These are phyloP conservation scores for Boletellus ananiceps DNA, from an alignment of 768 basidiomycete species.

Conservation along the genomic window DNA sequence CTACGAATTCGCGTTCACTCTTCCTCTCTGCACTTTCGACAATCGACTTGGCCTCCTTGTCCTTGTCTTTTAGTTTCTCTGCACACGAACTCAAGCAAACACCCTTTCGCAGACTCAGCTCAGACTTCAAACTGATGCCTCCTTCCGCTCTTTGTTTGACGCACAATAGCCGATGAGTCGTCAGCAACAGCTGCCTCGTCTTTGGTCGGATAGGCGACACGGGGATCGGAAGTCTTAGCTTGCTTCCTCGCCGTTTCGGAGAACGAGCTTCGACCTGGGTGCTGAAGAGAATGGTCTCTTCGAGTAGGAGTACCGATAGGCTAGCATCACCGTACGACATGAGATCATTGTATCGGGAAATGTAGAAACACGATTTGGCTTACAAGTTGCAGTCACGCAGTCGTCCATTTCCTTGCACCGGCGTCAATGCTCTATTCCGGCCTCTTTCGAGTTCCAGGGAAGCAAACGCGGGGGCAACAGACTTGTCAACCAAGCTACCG, in stretches of 20 bases:
- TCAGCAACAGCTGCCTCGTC: slow-evolving; percentile 52
- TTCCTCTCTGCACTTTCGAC: slow-evolving; percentile 48
- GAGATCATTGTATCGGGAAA: neutral
- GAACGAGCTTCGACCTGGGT: slow-evolving; percentile 52
- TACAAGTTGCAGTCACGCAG: slow-evolving; percentile 42
- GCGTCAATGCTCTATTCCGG: slow-evolving; percentile 49
- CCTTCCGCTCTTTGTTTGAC: slow-evolving; percentile 43
- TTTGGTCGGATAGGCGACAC: slow-evolving; percentile 47
- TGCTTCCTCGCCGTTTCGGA: slow-evolving; percentile 53
- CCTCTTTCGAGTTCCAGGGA: slow-evolving; percentile 42
- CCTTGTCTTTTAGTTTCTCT: slow-evolving; percentile 34
- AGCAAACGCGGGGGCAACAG: slow-evolving; percentile 31
- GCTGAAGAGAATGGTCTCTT: slow-evolving; percentile 47
- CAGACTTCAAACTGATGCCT: slow-evolving; percentile 45
- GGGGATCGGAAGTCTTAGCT: slow-evolving; percentile 46
- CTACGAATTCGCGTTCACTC: slow-evolving; percentile 54
- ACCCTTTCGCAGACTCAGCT: slow-evolving; percentile 39
- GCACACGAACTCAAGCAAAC: slow-evolving; percentile 2
- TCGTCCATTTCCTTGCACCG: slow-evolving; percentile 46
- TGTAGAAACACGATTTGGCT: neutral
- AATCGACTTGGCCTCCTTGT: slow-evolving; percentile 43
- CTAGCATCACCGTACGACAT: slow-evolving; percentile 13
- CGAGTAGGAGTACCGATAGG: slow-evolving; percentile 36
- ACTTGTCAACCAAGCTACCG: slow-evolving; percentile 41
- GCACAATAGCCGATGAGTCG: slow-evolving; percentile 52